Evolutionary conservation across 2,329 filamentous ascomycete species (phyloP).

Genomic region (Claviceps purpurea): DNA sequence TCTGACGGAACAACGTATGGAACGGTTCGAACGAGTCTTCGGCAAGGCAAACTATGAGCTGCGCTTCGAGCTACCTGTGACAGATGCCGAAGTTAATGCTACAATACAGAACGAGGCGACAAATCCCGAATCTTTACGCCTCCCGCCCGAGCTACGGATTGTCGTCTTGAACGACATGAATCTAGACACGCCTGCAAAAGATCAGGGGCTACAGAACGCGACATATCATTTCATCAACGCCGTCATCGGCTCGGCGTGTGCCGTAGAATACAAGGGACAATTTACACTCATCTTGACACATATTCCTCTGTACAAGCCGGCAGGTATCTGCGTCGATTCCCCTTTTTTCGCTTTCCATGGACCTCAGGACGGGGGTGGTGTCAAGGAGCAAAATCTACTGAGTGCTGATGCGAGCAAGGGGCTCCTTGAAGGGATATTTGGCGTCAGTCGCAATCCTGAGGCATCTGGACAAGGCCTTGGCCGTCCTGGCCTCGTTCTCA

Average conservation of each 20-base stretch:
- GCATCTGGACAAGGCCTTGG: constrained; percentile 51
- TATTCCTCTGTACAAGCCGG: constrained; percentile 74
- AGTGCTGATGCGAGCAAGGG: constrained; percentile 57
- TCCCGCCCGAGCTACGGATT: constrained; percentile 60
- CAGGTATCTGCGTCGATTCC: constrained; percentile 69
- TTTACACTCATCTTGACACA: constrained; percentile 85
- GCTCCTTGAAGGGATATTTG: constrained; percentile 75
- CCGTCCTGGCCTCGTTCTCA: constrained; percentile 66
- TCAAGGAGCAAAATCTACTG: constrained; percentile 87
- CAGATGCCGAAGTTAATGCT: constrained; percentile 23
- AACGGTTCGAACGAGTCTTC: constrained; percentile 72
- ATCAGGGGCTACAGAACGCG: constrained; percentile 52
- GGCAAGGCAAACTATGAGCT: constrained; percentile 87
- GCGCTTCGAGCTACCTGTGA: constrained; percentile 48
- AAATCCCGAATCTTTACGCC: constrained; percentile 32
- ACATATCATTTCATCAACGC: constrained; percentile 68
- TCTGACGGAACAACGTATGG: constrained; percentile 59
- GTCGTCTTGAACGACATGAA: constrained; percentile 88
- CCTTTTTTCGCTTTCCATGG: constrained; percentile 73
- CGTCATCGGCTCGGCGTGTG: constrained; percentile 47
- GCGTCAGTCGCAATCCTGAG: constrained; percentile 50
- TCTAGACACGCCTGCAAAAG: constrained; percentile 68
- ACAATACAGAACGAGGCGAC: constrained; percentile 27
- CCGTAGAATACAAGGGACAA: constrained; percentile 47
- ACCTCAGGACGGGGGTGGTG: constrained; percentile 49